phyloP scores from a whole-genome alignment of 2,329 filamentous ascomycete species.

The Grosmannia serpens region DNA sequence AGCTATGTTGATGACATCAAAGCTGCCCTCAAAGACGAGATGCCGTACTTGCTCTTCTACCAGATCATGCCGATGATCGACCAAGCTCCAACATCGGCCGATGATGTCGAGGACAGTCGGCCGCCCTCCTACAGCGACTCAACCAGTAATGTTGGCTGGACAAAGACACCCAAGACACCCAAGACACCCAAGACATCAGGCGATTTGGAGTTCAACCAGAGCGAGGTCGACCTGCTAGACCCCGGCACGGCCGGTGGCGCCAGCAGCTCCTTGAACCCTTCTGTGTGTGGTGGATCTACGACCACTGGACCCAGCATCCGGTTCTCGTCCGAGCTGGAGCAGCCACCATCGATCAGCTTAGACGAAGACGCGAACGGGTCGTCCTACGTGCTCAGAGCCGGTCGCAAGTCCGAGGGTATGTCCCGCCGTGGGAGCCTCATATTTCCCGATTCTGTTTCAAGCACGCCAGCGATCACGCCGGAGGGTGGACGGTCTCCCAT shows the following conservation, averaged over 20 bases:
- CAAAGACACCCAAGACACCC: constrained; percentile 16
- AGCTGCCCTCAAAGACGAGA: constrained; percentile 68
- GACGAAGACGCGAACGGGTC: constrained; percentile 25
- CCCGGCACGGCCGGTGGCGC: not conserved
- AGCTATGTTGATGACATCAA: constrained; percentile 66
- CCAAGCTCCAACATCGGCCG: constrained; percentile 37
- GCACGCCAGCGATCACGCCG: constrained; percentile 26
- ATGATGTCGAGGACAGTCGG: constrained; percentile 33
- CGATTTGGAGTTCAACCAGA: constrained; percentile 11
- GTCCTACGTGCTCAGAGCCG: constrained; percentile 11
- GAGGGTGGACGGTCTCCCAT: constrained; percentile 15
- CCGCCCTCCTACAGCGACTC: constrained; percentile 50
- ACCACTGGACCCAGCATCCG: constrained; percentile 37
- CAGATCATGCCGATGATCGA: constrained; percentile 82
- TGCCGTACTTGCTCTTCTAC: constrained; percentile 90
- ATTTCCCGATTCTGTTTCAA: constrained; percentile 29
- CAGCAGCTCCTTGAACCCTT: constrained; percentile 35
- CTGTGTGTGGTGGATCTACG: constrained; percentile 19
- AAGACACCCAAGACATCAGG: constrained; percentile 15
- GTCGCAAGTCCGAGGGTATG: constrained; percentile 16
- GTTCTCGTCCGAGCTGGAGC: constrained; percentile 43
- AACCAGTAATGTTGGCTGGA: constrained; percentile 24
- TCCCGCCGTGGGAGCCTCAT: constrained; percentile 41
- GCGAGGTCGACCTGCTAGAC: constrained; percentile 20
- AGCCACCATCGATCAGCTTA: constrained; percentile 34